Base-by-base conservation (phyloP, 148 eudicot genomes). In the Fagopyrum esculentum region DNA sequence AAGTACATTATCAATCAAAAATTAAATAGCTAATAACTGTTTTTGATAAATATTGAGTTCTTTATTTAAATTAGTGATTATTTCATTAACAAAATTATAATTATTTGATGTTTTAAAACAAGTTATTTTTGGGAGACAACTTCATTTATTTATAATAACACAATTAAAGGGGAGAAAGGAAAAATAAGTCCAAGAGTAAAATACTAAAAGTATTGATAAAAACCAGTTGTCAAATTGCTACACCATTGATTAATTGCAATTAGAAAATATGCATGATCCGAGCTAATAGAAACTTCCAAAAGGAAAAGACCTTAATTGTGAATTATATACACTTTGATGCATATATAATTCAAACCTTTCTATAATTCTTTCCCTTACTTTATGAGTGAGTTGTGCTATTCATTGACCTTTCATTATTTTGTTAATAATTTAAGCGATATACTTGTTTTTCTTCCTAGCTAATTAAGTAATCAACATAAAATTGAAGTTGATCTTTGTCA, bases 341-440 rank as follows among this genome's bases (percentile, higher is more conserved):
- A 11, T 35, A 35, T 35, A 64, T 64, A 64, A 64, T 64, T 30
- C 45, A 64, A 64, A 64, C 70, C 70, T 35, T 64, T 63, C 40
- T 30, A 63, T 63, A 29, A 63, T 35, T 63, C 45, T 30, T 35
- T 35, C 12, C 70, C 70, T 64, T 64, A 26, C 68, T 61, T 61
- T 61, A 26, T 61, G 43, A 61, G 68, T 61, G 68, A 26, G 68
- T 13, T 64, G 70, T 45, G 45, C 70, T 64, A 30, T 35, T 64
- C 70, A 35, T 64, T 64, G 70, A 64, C 70, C 43, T 64, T 64
- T 35, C 16, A 64, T 64, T 45, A 64, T 64, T 64, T 29, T 64
- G 45, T 64, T 12, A 35, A 11, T 64, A 64, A 35, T 64, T 64
- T 64, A 64, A 9, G 70, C 15, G 6, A 40, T 54, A 57, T 19